Percentiles rank a stretch among this genome's conserved stretches.
These are phyloP conservation scores for Heterotrichella gracilis DNA, from an alignment of 352 stramenopile species.

Conservation along the genomic window DNA sequence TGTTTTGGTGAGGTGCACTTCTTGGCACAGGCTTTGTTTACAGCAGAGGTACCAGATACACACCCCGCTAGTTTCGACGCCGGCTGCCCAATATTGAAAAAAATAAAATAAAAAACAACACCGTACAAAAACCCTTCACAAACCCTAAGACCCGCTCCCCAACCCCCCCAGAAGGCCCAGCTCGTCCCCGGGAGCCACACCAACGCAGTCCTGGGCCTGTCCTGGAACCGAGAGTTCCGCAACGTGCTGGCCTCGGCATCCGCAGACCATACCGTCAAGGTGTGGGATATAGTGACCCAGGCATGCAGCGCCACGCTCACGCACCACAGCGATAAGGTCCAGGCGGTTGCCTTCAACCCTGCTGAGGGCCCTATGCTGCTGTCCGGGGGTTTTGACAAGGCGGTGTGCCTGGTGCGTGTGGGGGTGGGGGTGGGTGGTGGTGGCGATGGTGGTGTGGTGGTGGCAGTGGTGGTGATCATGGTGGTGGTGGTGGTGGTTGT, in stretches of 20 bases:
- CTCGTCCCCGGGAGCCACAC: conserved; percentile 66
- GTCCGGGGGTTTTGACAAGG: conserved; percentile 59
- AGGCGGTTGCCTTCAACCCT: conserved; percentile 74
- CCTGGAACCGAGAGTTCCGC: conserved; percentile 60
- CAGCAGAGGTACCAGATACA: too few species aligned
- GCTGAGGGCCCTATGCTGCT: conserved; percentile 61
- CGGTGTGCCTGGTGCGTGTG: conserved; percentile 64
- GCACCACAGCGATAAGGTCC: conserved; percentile 92
- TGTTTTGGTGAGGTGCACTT: too few species aligned
- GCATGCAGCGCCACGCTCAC: conserved; percentile 65
- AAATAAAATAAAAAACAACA: too few species aligned
- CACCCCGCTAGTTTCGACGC: too few species aligned
- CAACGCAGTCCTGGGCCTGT: conserved; percentile 82
- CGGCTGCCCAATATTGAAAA: too few species aligned
- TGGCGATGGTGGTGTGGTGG: too few species aligned
- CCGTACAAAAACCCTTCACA: conserved; percentile 12
- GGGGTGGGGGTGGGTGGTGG: conserved; percentile 38
- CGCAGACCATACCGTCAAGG: conserved; percentile 82
- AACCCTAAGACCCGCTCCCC: not conserved
- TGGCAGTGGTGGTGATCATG: too few species aligned
- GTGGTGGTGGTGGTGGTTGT: too few species aligned
- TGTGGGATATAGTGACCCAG: conserved; percentile 59
- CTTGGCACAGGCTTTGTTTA: too few species aligned
- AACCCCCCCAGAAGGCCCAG: conserved; percentile 24
- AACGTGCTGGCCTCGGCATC: conserved; percentile 86